Conservation (phyloP, 2,329 filamentous ascomycete genomes). For the Cercospora sojina region DNA sequence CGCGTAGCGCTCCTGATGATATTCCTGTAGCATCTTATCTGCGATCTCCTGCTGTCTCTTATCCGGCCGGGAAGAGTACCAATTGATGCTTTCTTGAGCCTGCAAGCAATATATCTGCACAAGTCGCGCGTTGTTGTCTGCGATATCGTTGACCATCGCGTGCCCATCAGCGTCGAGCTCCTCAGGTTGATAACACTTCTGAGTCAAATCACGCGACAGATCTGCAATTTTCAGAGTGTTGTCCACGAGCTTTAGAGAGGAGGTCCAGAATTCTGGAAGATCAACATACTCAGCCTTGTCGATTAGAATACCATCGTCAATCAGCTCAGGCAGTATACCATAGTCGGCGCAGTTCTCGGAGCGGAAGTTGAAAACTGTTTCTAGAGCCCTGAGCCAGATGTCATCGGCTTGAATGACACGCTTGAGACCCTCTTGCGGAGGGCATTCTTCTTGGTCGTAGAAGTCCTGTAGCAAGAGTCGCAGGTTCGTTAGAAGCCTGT, state of each 20-base stretch:
- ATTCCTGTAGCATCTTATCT: conserved; percentile 44
- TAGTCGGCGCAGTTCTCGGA: conserved; percentile 67
- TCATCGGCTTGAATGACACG: conserved; percentile 68
- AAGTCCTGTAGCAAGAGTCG: conserved; percentile 25
- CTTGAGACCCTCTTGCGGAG: conserved; percentile 47
- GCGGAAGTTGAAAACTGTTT: conserved; percentile 69
- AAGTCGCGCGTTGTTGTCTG: conserved; percentile 53
- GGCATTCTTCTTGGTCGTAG: conserved; percentile 13
- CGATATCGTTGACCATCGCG: conserved; percentile 49
- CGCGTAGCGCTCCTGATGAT: conserved; percentile 43
- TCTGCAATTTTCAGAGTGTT: conserved; percentile 41
- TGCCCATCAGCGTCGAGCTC: conserved; percentile 36
- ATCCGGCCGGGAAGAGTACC: conserved; percentile 54
- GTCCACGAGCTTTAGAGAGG: conserved; percentile 52
- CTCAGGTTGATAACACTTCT: conserved; percentile 41
- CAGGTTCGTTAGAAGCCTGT: conserved; percentile 31
- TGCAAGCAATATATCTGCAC: conserved; percentile 59
- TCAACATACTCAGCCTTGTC: conserved; percentile 60
- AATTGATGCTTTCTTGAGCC: conserved; percentile 59
- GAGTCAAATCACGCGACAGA: conserved; percentile 43
- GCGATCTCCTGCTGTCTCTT: conserved; percentile 51
- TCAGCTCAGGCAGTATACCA: conserved; percentile 65
- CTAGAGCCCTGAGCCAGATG: conserved; percentile 64
- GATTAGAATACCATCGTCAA: conserved; percentile 50
- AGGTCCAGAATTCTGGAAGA: conserved; percentile 84